Percentiles rank a stretch among this genome's conserved stretches.
Conservation (phyloP, 1,284 basidiomycete genomes). For the Sporisorium exsertum region DNA sequence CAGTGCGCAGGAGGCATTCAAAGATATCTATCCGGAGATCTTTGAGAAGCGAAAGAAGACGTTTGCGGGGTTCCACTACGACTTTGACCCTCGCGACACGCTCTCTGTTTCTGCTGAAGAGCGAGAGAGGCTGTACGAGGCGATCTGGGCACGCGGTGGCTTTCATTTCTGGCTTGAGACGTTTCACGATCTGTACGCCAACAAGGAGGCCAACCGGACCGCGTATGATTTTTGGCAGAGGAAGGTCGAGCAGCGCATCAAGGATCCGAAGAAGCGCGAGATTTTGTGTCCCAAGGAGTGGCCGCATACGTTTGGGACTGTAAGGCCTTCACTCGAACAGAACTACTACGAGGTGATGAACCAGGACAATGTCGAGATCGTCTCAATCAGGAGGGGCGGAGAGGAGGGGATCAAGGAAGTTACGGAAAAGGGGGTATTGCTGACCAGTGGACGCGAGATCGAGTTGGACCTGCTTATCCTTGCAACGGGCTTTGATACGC, state of each 20-base stretch:
- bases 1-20: slow-evolving; percentile 50
- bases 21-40: slow-evolving; percentile 53
- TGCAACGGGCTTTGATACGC: slow-evolving; percentile 68
- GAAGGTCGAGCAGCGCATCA: slow-evolving; percentile 47
- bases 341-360: slow-evolving; percentile 71
- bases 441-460: slow-evolving; percentile 71
- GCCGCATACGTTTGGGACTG: slow-evolving; percentile 59
- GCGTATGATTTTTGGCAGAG: slow-evolving; percentile 60
- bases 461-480: slow-evolving; percentile 63
- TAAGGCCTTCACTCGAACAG: slow-evolving; percentile 53
- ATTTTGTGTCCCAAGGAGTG: slow-evolving; percentile 53
- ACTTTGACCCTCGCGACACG: slow-evolving; percentile 44
- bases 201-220: slow-evolving; percentile 50
- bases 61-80: slow-evolving; percentile 56
- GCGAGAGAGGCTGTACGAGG: slow-evolving; percentile 45
- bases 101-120: slow-evolving; percentile 47
- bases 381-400: slow-evolving; percentile 69
- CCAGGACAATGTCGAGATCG: slow-evolving; percentile 73
- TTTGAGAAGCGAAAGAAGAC: slow-evolving; percentile 56
- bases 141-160: slow-evolving; percentile 43
- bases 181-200: slow-evolving; percentile 48
- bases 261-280: slow-evolving; percentile 56
- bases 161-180: slow-evolving; percentile 59
- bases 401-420: slow-evolving; percentile 70
- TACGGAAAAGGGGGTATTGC: slow-evolving; percentile 72